These are phyloP conservation scores for Acacia pycnantha DNA, from an alignment of 331 rosid species.

Conservation along the genomic window DNA sequence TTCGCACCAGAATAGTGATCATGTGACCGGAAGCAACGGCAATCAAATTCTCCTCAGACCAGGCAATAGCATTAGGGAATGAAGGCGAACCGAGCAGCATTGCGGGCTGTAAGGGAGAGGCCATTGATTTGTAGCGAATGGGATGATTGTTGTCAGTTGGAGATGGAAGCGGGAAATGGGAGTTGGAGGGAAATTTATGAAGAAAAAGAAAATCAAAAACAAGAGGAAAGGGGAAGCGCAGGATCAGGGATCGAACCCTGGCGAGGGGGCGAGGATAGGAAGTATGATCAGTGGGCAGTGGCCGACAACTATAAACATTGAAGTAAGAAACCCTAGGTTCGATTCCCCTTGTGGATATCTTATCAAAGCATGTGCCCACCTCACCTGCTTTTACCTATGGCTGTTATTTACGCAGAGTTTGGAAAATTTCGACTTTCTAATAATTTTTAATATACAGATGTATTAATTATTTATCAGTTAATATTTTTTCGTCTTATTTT, in stretches of 20 bases:
- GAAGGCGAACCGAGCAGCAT: constrained; percentile 56
- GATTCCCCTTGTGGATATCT: background rate
- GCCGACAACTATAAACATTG: background rate
- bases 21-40: constrained; percentile 86
- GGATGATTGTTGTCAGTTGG: background rate
- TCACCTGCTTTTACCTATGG: background rate
- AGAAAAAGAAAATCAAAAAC: background rate
- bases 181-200: background rate
- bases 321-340: background rate
- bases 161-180: background rate
- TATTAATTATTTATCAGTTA: too few species aligned
- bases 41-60: constrained; percentile 88
- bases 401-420: too few species aligned
- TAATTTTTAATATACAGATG: too few species aligned
- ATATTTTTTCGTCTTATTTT: too few species aligned
- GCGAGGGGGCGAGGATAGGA: background rate
- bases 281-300: background rate
- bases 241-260: constrained; percentile 27
- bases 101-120: constrained; percentile 56
- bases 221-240: background rate
- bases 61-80: constrained; percentile 71
- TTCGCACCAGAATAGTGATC: constrained; percentile 66
- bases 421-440: too few species aligned
- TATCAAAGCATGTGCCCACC: background rate
- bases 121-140: constrained; percentile 26